Percentiles rank a stretch among this genome's conserved stretches.
Conservation (phyloP, 2,329 filamentous ascomycete species). For the Nothopassalora personata region DNA sequence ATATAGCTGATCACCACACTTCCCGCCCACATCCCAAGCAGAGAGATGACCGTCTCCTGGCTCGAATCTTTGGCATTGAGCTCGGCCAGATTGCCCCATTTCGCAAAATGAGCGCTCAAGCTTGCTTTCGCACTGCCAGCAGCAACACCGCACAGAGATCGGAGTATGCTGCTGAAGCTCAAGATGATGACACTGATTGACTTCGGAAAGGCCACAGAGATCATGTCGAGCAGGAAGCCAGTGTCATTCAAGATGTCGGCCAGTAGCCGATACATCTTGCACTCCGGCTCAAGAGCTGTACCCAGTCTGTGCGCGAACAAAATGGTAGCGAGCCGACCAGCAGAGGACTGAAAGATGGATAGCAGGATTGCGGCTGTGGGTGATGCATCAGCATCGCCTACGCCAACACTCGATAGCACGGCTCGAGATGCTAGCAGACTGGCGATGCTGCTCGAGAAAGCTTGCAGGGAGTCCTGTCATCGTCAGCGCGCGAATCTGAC, state of each 20-base stretch:
- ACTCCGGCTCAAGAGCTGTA: slow-evolving; percentile 79
- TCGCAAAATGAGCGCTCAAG: slow-evolving; percentile 86
- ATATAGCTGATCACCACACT: slow-evolving; percentile 75
- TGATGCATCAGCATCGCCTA: slow-evolving; percentile 72
- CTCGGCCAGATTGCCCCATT: slow-evolving; percentile 80
- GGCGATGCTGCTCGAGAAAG: slow-evolving; percentile 77
- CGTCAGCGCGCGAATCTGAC: not conserved
- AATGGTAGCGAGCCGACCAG: slow-evolving; percentile 77
- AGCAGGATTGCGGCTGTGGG: slow-evolving; percentile 77
- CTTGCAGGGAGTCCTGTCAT: slow-evolving; percentile 67
- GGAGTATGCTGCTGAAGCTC: slow-evolving; percentile 56
- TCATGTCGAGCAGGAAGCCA: slow-evolving; percentile 77
- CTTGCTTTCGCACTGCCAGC: slow-evolving; percentile 87
- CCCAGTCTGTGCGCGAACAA: slow-evolving; percentile 78
- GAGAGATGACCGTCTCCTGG: slow-evolving; percentile 87
- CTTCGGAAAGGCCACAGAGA: slow-evolving; percentile 68
- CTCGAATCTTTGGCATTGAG: slow-evolving; percentile 93
- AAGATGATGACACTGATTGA: slow-evolving; percentile 52
- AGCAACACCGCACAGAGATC: slow-evolving; percentile 78
- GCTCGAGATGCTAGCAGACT: slow-evolving; percentile 75
- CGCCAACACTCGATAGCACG: slow-evolving; percentile 71
- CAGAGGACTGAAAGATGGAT: slow-evolving; percentile 75
- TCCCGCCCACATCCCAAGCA: slow-evolving; percentile 81
- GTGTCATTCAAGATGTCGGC: slow-evolving; percentile 86
- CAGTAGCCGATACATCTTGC: slow-evolving; percentile 81